Evolutionary conservation across 2,329 filamentous ascomycete species (phyloP), one percentile per base, ranked within the genome.

Genomic region (Neocatenulostroma microsporum): DNA sequence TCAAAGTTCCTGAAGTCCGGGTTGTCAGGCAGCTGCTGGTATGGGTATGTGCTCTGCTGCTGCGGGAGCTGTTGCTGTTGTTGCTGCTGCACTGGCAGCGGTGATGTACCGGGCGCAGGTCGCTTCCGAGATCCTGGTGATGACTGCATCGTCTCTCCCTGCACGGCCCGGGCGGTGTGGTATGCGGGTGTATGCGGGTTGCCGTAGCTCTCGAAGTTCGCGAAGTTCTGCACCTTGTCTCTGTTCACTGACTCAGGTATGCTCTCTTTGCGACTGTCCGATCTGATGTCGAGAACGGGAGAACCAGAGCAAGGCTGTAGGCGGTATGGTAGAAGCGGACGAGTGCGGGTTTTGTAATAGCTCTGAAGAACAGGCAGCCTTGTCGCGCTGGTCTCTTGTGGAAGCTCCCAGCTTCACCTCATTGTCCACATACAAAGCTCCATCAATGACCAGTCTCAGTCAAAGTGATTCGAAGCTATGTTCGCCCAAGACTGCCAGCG

Each of bases 21-120:
- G 63, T 51, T 53, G 60, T 62, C 54, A 68, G 65, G 42, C n/a
- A n/a, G n/a, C n/a, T n/a, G n/a, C 68, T 72, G 45, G 64, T 69
- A 58, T 30, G 67, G 69, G 23, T 24, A 24, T n/a, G n/a, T n/a
- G n/a, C n/a, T 19, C 15, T 21, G 25, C 13, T 69, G 58, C 32
- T 68, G 69, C n/a, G n/a, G n/a, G n/a, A n/a, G n/a, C n/a, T n/a
- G n/a, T n/a, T n/a, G n/a, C n/a, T n/a, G n/a, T n/a, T n/a, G n/a
- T n/a, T n/a, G n/a, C n/a, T 66, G 66, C 39, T 73, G 72, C 54
- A 77, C 74, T 15, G 73, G 64, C 46, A 74, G 64, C n/a, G 84
- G 80, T 24, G 76, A 72, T 44, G 79, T 67, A 56, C 81, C 83
- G 39, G 84, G 80, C 30, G 84, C 83, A 49, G 81, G 70, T 59